phyloP scores from a whole-genome alignment of 306 rosid genomes.

The Inga leiocalycina region DNA sequence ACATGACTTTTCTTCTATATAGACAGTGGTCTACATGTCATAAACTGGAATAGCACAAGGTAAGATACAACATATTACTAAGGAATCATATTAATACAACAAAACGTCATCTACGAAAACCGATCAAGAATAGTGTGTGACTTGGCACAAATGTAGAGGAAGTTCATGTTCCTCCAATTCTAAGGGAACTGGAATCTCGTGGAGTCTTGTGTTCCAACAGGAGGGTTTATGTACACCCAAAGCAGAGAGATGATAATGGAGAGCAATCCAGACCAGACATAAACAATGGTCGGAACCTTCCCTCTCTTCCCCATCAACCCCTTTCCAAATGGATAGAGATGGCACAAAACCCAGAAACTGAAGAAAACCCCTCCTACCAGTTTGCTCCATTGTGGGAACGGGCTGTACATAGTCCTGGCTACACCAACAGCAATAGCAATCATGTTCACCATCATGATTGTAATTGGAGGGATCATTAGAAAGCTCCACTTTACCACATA shows the following conservation, averaged over 20 bases:
- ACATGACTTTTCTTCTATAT: not conserved
- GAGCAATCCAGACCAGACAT: slow-evolving; percentile 85
- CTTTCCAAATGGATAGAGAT: slow-evolving; percentile 81
- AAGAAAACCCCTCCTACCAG: slow-evolving; percentile 85
- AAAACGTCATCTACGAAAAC: not conserved
- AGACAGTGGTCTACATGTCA: not conserved
- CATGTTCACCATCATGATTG: slow-evolving; percentile 80
- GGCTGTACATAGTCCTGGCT: slow-evolving; percentile 74
- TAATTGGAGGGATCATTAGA: slow-evolving; percentile 83
- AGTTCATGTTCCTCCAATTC: slow-evolving; percentile 33
- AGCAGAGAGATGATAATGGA: slow-evolving; percentile 79
- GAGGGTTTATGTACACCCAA: slow-evolving; percentile 86
- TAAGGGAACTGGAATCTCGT: slow-evolving; percentile 68
- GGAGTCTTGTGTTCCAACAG: slow-evolving; percentile 58
- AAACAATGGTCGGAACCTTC: slow-evolving; percentile 76
- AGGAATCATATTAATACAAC: slow-evolving; percentile 21
- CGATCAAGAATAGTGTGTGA: not conserved
- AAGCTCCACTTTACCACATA: slow-evolving; percentile 87
- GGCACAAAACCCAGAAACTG: slow-evolving; percentile 87
- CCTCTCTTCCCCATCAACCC: slow-evolving; percentile 86
- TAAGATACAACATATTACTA: not conserved
- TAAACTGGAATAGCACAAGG: not conserved
- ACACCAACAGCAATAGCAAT: slow-evolving; percentile 81
- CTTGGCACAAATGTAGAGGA: not conserved
- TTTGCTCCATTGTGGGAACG: slow-evolving; percentile 84